Evolutionary conservation across 805 yeast species (phyloP).

Genomic region (Candida andamanensis): DNA sequence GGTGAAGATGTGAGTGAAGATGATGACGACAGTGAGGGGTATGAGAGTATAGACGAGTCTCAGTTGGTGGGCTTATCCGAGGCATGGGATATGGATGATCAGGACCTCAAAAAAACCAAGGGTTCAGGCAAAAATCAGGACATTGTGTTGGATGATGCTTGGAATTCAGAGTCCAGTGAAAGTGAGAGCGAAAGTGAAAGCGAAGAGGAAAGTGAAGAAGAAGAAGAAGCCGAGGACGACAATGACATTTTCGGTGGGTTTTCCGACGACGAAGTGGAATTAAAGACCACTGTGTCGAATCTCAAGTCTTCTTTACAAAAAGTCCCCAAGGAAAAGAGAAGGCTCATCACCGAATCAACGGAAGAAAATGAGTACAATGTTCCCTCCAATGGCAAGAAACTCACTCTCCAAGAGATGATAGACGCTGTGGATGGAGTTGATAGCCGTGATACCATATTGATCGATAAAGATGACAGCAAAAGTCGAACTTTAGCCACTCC

Average conservation of each 20-base stretch:
- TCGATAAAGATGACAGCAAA: conserved; percentile 32
- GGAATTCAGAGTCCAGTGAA: conserved; percentile 23
- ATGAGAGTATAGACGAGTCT: conserved; percentile 69
- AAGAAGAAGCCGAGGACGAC: conserved; percentile 18
- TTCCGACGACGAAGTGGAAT: conserved; percentile 46
- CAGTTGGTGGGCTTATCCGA: conserved; percentile 76
- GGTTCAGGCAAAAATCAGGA: conserved; percentile 10
- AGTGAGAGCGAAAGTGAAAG: conserved; percentile 9
- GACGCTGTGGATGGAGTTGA: conserved; percentile 52
- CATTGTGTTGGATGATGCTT: conserved; percentile 25
- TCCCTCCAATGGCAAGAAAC: conserved; percentile 55
- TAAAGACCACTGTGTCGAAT: conserved; percentile 42
- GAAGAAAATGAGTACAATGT: conserved; percentile 68
- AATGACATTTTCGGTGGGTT: conserved; percentile 27
- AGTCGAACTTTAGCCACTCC: conserved; percentile 66
- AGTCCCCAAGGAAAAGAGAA: conserved; percentile 35
- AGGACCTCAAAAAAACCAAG: conserved; percentile 27
- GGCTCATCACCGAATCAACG: conserved; percentile 47
- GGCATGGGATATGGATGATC: conserved; percentile 81
- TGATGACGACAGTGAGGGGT: conserved; percentile 45
- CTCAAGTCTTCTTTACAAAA: conserved; percentile 33
- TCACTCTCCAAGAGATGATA: conserved; percentile 73
- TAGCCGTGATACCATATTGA: conserved; percentile 45
- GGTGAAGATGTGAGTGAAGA: conserved; percentile 35
- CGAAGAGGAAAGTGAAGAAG: conserved; percentile 17